phyloP scores from a whole-genome alignment of 176 grass and related monocot genomes.

The Hyparrhenia diplandra region DNA sequence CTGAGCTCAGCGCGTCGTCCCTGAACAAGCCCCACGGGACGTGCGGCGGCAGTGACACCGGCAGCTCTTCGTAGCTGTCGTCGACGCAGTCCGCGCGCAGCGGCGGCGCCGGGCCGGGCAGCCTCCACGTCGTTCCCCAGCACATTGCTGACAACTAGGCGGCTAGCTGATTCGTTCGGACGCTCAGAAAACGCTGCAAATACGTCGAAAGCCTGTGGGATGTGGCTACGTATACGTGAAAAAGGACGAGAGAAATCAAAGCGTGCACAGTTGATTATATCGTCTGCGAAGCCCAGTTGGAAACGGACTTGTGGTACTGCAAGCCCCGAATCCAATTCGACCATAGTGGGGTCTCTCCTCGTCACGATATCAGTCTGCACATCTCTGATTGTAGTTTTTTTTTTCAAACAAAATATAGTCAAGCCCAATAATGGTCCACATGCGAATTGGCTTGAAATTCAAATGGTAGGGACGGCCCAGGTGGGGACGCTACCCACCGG shows the following conservation, averaged over 20 bases:
- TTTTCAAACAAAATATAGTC: background rate
- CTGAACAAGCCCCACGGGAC: background rate
- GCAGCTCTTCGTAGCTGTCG: slow-evolving; percentile 12
- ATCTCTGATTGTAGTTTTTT: background rate
- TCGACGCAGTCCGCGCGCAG: slow-evolving; percentile 9
- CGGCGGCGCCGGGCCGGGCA: background rate
- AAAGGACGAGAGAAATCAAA: background rate
- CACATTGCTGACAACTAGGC: background rate
- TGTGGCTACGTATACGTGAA: background rate
- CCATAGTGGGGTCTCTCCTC: background rate
- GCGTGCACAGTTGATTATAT: background rate
- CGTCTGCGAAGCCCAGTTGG: background rate
- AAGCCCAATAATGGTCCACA: too few species aligned
- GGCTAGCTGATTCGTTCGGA: background rate
- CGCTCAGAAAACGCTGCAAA: background rate
- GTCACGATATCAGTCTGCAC: background rate
- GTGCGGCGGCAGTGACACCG: slow-evolving; percentile 1
- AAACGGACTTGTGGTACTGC: background rate
- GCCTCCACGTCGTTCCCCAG: background rate
- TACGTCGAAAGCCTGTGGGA: background rate
- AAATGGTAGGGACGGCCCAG: too few species aligned
- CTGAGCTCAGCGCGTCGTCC: background rate
- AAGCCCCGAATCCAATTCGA: background rate
- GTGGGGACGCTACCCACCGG: too few species aligned
- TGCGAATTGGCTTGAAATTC: too few species aligned